Evolutionary conservation across 108 stramenopile species (phyloP), one percentile per base, ranked within the genome.

Genomic region (Nannochloropsis gaditana): DNA sequence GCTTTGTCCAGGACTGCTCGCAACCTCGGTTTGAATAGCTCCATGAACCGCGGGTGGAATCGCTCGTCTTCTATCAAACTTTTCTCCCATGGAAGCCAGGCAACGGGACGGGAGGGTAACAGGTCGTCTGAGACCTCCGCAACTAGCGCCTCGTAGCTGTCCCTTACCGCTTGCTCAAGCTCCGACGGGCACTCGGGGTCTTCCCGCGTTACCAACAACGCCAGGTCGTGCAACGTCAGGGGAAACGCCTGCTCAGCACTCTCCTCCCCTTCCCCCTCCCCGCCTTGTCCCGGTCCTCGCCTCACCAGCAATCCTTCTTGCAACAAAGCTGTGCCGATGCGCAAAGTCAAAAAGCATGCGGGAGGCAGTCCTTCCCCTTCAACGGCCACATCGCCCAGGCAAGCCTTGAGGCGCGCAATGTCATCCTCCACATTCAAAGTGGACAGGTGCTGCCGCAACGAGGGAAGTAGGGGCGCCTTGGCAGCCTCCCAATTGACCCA

Each of bases 241-340:
- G 31, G 31, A 31, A 31, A 31, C 31, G 31, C 31, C 1, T 31
- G 31, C 31, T 31, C 31, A 31, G 31, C 31, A 0, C 59, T 73
- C 5, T n/a, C 8, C 59, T 73, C 59, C 59, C n/a, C n/a, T n/a
- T n/a, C 59, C n/a, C 59, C 59, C 59, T 73, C 59, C 59, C 15
- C n/a, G 19, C 59, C 59, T n/a, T 73, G 19, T n/a, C n/a, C 59
- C 59, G 15, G 19, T n/a, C n/a, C 59, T 41, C 80, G 31, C 79
- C 84, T 79, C 11, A 31, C 17, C 79, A 59, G 19, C 21, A 85
- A 31, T 19, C 84, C 84, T 8, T 42, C 42, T 42, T 85, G 79
- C 84, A 85, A n/a, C 43, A 80, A 10, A 5, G 79, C 84, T n/a
- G 84, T 85, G 42, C 84, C 84, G n/a, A 85, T 80, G 79, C 84